phyloP scores from a whole-genome alignment of 2,329 filamentous ascomycete genomes.

The Paraconiothyrium brasiliense region DNA sequence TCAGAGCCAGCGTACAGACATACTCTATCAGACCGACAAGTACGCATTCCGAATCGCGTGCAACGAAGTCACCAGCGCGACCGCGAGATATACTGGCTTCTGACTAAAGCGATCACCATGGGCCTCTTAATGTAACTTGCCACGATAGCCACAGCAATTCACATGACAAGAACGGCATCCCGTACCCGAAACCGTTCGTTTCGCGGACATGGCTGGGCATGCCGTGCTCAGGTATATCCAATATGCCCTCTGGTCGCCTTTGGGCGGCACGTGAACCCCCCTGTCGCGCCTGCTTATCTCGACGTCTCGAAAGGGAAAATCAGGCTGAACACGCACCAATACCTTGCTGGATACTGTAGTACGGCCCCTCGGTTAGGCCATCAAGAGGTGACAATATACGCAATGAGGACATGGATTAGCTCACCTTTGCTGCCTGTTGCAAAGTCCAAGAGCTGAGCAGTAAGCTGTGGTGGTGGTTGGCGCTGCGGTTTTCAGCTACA shows the following conservation, averaged over 20 bases:
- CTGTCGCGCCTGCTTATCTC: conserved; percentile 14
- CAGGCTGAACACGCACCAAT: conserved; percentile 10
- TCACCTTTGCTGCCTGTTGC: neutral
- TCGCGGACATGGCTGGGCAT: neutral
- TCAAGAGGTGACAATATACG: conserved; percentile 4
- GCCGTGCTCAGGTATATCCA: neutral
- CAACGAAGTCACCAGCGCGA: conserved; percentile 22
- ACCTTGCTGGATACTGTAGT: conserved; percentile 1
- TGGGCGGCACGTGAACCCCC: conserved; percentile 6
- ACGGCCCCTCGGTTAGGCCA: neutral
- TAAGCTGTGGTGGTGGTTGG: neutral
- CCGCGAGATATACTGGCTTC: conserved; percentile 23
- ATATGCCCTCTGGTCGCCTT: neutral
- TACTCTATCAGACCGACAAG: conserved; percentile 17
- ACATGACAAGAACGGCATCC: neutral
- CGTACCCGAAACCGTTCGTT: neutral
- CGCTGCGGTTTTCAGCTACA: conserved; percentile 9
- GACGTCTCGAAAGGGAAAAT: neutral
- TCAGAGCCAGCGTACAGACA: conserved; percentile 15
- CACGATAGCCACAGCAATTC: neutral
- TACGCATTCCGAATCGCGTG: conserved; percentile 15
- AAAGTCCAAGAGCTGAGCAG: neutral
- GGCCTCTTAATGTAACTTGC: neutral
- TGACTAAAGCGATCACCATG: conserved; percentile 15
- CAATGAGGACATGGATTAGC: neutral